Base-by-base conservation (phyloP, 2,329 filamentous ascomycete genomes). In the Cytospora paraplurivora region DNA sequence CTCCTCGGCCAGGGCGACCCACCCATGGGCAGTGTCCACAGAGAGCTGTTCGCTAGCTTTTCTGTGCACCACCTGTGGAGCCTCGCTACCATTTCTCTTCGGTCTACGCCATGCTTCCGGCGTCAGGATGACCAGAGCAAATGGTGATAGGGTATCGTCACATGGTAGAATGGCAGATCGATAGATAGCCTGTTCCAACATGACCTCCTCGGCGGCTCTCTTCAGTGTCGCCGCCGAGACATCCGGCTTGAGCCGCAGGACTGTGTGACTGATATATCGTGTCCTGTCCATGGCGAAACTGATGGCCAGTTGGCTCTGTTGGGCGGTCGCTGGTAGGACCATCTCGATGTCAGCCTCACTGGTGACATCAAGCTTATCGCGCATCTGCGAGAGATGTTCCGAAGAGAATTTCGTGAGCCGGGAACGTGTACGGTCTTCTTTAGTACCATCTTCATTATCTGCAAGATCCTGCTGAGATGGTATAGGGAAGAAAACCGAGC, bases 291-390 rank as follows among this genome's bases (percentile, higher is more conserved):
- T 68, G 12, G 68, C 65, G 54, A 75, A 74, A 59, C 74, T 76
- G 6, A 74, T 67, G 11, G 75, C 68, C 68, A 76, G 70, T 59
- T 74, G 73, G 51, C 73, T 75, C 56, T 76, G 73, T 1, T 72
- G 74, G 51, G 68, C 71, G 1, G 74, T 76, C 11, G 73, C 69
- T 4, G 74, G 74, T 4, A 76, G 67, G 17, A 75, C 65, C 55
- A 69, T 68, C 15, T 72, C 66, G 10, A 76, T 69, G 3, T 70
- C 63, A 7, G 62, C 57, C 11, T 64, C 34, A 3, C 35, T 38
- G 34, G 55, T 19, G 33, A 44, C 7, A 35, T 58, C 54, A 33
- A 62, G 60, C 49, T 19, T 72, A 5, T 37, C 63, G 59, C 34
- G 70, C 61, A 51, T 62, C 65, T 65, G 72, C 59, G 21, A 64